Conservation (phyloP, 768 basidiomycete species). For the Chalciporus pseudorubinellus region DNA sequence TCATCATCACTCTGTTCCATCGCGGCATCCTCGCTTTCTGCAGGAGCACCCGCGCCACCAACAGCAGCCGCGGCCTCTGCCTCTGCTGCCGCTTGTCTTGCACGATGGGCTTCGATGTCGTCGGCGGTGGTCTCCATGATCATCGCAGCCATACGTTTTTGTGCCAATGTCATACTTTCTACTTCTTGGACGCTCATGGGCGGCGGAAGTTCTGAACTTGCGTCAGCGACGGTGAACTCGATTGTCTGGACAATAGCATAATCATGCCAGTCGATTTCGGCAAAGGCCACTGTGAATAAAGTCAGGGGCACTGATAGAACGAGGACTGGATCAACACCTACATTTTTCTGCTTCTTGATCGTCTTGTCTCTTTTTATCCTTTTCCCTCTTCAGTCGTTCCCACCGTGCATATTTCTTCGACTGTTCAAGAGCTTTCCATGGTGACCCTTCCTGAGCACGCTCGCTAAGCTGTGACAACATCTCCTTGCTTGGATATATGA, state of each 20-base stretch:
- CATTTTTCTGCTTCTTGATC: slow-evolving; percentile 91
- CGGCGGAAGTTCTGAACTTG: slow-evolving; percentile 87
- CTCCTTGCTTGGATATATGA: slow-evolving; percentile 81
- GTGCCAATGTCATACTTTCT: slow-evolving; percentile 93
- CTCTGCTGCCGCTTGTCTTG: slow-evolving; percentile 80
- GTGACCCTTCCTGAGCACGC: slow-evolving; percentile 59
- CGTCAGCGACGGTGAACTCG: slow-evolving; percentile 93
- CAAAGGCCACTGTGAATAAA: slow-evolving; percentile 71
- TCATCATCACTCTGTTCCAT: slow-evolving; percentile 85
- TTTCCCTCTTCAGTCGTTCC: slow-evolving; percentile 80
- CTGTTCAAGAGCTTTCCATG: slow-evolving; percentile 76
- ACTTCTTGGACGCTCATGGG: slow-evolving; percentile 95
- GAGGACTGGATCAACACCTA: slow-evolving; percentile 36
- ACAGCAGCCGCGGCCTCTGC: slow-evolving; percentile 83
- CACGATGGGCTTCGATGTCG: slow-evolving; percentile 79
- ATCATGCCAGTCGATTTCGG: slow-evolving; percentile 99
- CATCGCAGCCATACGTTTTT: slow-evolving; percentile 98
- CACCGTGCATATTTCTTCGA: slow-evolving; percentile 81
- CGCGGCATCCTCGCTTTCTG: slow-evolving; percentile 57
- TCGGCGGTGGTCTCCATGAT: slow-evolving; percentile 94
- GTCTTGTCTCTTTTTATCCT: slow-evolving; percentile 82
- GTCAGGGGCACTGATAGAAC: slow-evolving; percentile 1
- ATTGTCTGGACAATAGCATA: slow-evolving; percentile 98
- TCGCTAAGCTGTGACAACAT: slow-evolving; percentile 70
- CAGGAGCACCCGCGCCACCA: slow-evolving; percentile 52